Evolutionary conservation across 2,329 filamentous ascomycete genomes (phyloP).

Genomic region (Ustulina deusta): DNA sequence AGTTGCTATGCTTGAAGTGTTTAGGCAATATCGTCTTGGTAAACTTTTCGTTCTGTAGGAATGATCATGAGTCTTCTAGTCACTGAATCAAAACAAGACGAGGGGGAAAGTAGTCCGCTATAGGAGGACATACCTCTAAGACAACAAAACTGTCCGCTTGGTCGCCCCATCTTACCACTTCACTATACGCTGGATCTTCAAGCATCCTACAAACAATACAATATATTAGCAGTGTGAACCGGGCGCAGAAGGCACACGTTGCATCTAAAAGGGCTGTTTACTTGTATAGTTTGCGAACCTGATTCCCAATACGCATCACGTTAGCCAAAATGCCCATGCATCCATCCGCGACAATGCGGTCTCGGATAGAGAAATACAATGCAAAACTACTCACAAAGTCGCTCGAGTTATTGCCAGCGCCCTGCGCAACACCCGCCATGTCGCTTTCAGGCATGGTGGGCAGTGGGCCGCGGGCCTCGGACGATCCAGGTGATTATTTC

Average conservation of each 20-base stretch:
- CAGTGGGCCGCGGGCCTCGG: constrained; percentile 36
- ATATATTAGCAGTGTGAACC: constrained; percentile 48
- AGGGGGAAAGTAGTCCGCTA: not conserved
- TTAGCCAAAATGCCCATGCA: constrained; percentile 49
- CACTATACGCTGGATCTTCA: constrained; percentile 91
- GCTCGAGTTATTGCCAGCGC: constrained; percentile 81
- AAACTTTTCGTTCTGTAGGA: constrained; percentile 86
- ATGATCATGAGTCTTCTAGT: constrained; percentile 40
- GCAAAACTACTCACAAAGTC: constrained; percentile 81
- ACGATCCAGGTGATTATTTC: constrained; percentile 26
- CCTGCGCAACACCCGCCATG: constrained; percentile 53
- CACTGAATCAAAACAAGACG: constrained; percentile 5
- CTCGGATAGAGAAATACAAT: constrained; percentile 27
- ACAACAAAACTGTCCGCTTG: constrained; percentile 97
- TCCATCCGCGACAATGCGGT: constrained; percentile 41
- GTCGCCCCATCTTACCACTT: constrained; percentile 95
- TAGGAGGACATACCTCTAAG: constrained; percentile 77
- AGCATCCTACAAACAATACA: constrained; percentile 78
- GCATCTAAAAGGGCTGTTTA: constrained; percentile 59
- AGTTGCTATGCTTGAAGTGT: constrained; percentile 88
- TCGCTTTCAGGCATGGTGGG: constrained; percentile 54
- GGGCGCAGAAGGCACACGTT: constrained; percentile 24
- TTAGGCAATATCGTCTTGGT: constrained; percentile 85
- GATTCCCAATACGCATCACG: constrained; percentile 37
- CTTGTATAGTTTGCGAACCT: constrained; percentile 99